These are phyloP conservation scores for Mycena sanguinolenta DNA, from an alignment of 768 basidiomycete species.

Conservation along the genomic window DNA sequence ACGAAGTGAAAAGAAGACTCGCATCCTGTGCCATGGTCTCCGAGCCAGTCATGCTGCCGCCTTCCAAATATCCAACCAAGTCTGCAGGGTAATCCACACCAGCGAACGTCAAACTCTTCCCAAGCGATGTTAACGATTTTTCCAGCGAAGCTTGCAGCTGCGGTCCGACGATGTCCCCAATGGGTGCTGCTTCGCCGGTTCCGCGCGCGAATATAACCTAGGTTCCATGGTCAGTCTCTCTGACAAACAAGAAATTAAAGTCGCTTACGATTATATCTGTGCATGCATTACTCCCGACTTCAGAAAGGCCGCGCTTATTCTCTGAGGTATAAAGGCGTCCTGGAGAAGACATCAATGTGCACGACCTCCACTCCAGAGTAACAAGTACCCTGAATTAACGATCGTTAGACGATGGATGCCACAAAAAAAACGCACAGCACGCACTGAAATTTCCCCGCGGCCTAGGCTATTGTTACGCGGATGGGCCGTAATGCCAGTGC, in stretches of 20 bases:
- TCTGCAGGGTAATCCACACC: not conserved
- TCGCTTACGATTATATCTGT: not conserved
- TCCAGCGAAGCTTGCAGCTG: not conserved
- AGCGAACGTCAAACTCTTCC: not conserved
- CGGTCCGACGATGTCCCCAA: not conserved
- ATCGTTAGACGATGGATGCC: too few relatives aligned
- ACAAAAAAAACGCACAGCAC: too few relatives aligned
- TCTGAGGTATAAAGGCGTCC: too few relatives aligned
- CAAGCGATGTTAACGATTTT: not conserved
- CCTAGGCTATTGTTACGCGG: not conserved
- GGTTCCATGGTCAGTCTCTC: too few relatives aligned
- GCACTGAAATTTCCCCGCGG: too few relatives aligned
- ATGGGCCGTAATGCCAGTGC: not conserved
- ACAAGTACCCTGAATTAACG: too few relatives aligned
- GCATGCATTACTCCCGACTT: not conserved
- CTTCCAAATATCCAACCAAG: not conserved
- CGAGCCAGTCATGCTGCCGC: not conserved
- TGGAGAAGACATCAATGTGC: too few relatives aligned
- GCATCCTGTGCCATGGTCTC: not conserved
- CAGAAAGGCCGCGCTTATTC: too few relatives aligned
- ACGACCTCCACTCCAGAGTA: too few relatives aligned
- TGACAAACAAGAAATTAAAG: too few relatives aligned
- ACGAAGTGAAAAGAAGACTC: not conserved
- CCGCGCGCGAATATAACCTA: slow-evolving; percentile 13
- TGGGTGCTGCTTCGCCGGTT: not conserved